Base-by-base conservation (phyloP, 23 red algal species). In the Agarophyton chilense region DNA sequence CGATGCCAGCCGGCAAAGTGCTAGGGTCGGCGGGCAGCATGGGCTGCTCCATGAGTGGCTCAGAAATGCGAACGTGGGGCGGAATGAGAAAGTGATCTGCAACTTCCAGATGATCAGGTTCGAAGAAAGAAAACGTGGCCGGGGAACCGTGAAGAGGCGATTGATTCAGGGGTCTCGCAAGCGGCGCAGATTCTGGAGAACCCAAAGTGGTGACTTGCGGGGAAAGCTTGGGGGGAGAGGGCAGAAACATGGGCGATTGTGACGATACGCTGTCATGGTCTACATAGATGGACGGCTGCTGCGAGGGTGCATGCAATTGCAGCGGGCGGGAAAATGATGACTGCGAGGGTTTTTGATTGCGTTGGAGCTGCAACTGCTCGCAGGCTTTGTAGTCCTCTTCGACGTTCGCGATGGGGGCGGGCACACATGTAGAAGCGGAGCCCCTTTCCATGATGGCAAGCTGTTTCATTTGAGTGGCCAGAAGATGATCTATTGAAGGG, bases 371-470 rank as follows among this genome's bases (percentile, higher is more conserved):
- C 22, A 58, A 25, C 29, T 58, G 55, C 22, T 58, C 55, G 55
- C 29, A 58, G 55, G 55, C 55, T 25, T 58, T 58, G 0, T 58
- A 25, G 17, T 58, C 55, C 2, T 58, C 55, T 28, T 58, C 55
- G 17, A 65, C 1, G 31, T 36, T 65, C 2, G 60, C 29, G 19
- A 87, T 87, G 12, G 82, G 82, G 21, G 61, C 47, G 0, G 82
- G 82, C 10, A 87, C 43, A 14, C 49, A 51, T 17, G 38, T 74
- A 18, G 63, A 54, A 39, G 63, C 52, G 13, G 55, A 44, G 1
- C 38, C 82, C 43, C 41, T 87, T 38, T 87, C 82, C 29, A 87
- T 72, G 36, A 87, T 87, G 36, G 82, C 82, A 24, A 87, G 82
- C 31, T 64, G 82, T 41, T 60, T 58, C 82, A 87, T 87, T 47